These are phyloP conservation scores for Stemphylium vesicarium DNA, from an alignment of 2,329 filamentous ascomycete species.

Conservation along the genomic window DNA sequence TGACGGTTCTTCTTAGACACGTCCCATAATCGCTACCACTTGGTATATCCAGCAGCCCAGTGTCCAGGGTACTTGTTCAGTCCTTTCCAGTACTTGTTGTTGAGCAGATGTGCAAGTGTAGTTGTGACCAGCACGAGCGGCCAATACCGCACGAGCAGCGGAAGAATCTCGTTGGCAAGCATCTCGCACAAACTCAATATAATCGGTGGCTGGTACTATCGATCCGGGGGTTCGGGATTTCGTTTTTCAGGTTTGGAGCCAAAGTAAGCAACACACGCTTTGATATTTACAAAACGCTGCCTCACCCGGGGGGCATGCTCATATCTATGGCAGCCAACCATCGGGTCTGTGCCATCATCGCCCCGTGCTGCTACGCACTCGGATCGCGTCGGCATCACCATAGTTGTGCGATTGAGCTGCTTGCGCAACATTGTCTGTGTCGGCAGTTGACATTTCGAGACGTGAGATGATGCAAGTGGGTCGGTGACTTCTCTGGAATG, in stretches of 20 bases:
- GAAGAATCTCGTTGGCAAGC: slow-evolving; percentile 46
- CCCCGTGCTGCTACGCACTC: background rate
- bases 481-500: slow-evolving; percentile 15
- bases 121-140: slow-evolving; percentile 45
- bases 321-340: slow-evolving; percentile 10
- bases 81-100: slow-evolving; percentile 60
- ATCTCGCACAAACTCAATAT: slow-evolving; percentile 29
- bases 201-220: background rate
- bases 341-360: slow-evolving; percentile 3
- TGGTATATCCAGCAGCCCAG: slow-evolving; percentile 69
- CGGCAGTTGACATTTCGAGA: slow-evolving; percentile 26
- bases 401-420: slow-evolving; percentile 2
- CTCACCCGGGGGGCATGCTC: slow-evolving; percentile 9
- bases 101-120: slow-evolving; percentile 45
- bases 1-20: slow-evolving; percentile 70
- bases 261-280: slow-evolving; percentile 3
- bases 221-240: slow-evolving; percentile 18
- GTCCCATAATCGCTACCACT: slow-evolving; percentile 78
- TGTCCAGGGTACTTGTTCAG: slow-evolving; percentile 77
- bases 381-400: slow-evolving; percentile 11
- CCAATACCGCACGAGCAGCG: slow-evolving; percentile 51
- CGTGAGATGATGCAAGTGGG: slow-evolving; percentile 16
- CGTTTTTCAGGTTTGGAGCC: background rate
- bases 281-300: slow-evolving; percentile 6
- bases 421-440: slow-evolving; percentile 14